Evolutionary conservation across 306 rosid species (phyloP), one percentile per base, ranked within the genome.

Genomic region (Luffa aegyptiaca): DNA sequence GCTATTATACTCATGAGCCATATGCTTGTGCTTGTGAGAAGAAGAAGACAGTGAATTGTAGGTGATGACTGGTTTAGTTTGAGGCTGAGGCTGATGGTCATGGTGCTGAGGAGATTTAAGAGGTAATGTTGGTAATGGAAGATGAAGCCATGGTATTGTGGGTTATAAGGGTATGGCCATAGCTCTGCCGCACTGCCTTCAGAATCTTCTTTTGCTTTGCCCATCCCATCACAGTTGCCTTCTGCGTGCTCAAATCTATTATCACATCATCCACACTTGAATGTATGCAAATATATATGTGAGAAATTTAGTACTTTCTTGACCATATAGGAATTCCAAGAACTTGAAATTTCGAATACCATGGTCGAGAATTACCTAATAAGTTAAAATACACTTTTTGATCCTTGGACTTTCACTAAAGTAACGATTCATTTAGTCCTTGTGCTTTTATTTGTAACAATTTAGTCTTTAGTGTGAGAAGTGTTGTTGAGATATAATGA

Each of bases 211-310:
- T 80, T 59, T 84, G 86, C 10, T 87, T 81, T 18, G 88, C 89
- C 93, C 92, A 90, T 59, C 97, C 97, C 88, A 86, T 90, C n/a
- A 92, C 97, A 0, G 93, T 88, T 57, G 90, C 93, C 85, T 90
- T 92, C 56, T 92, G 97, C 88, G 86, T 80, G 73, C 74, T 76
- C 53, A 84, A 79, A 83, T 92, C 88, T 79, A 89, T 86, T 11
- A 89, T 90, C 18, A 92, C 87, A 56, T 81, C 83, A 42, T 90
- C 89, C 41, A 92, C 92, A 55, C 97, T 96, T 91, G 80, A 36
- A 4, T 44, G 33, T 41, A 9, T 11, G 8, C 78, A 63, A 63
- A 74, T 14, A 74, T 8, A 74, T 31, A 7, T 21, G n/a, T 48
- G 4, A 10, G 31, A 20, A 5, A 26, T 45, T 51, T 26, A 46